A percentile compares a stretch with the other conserved stretches of the same genome.
phyloP scores from a whole-genome alignment of 495 filamentous ascomycete species.

The Aspergillus coremiiformis region DNA sequence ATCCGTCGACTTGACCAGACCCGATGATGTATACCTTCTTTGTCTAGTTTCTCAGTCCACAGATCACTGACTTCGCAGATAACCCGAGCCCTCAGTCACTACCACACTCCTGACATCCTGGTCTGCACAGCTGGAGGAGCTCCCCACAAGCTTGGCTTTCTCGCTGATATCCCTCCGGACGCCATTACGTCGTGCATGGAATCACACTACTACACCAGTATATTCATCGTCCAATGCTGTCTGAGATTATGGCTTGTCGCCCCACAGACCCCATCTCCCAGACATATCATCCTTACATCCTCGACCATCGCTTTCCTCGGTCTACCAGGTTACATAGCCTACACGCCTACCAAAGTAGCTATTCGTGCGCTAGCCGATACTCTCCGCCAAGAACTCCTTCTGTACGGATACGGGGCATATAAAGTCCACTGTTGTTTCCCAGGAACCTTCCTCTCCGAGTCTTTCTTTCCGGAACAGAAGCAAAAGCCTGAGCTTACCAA shows the following conservation, averaged over 20 bases:
- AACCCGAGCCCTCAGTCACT: conserved; percentile 1
- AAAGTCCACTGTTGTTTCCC: conserved; percentile 28
- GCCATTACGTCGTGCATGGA: conserved; percentile 26
- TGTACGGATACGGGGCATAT: conserved; percentile 15
- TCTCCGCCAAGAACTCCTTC: conserved; percentile 26
- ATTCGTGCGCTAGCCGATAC: conserved; percentile 34
- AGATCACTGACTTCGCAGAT: neutral
- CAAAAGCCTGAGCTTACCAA: conserved; percentile 31
- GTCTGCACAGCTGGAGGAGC: conserved; percentile 33
- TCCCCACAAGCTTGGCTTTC: conserved; percentile 26
- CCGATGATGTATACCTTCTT: conserved; percentile 3
- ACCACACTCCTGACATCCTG: conserved; percentile 18
- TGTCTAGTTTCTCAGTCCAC: neutral
- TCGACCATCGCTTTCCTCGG: conserved; percentile 29
- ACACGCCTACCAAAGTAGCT: conserved; percentile 29
- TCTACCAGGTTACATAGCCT: conserved; percentile 34
- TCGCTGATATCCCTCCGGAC: conserved; percentile 24
- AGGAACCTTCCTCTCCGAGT: conserved; percentile 22
- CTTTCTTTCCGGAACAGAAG: conserved; percentile 26
- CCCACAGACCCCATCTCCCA: conserved; percentile 1
- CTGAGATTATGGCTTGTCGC: conserved; percentile 17
- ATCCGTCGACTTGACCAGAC: conserved; percentile 12
- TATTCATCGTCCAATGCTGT: conserved; percentile 24
- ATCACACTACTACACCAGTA: conserved; percentile 26
- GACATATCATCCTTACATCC: conserved; percentile 30